These are phyloP conservation scores for Gamarada debralockiae DNA, from an alignment of 495 filamentous ascomycete species.

Conservation along the genomic window DNA sequence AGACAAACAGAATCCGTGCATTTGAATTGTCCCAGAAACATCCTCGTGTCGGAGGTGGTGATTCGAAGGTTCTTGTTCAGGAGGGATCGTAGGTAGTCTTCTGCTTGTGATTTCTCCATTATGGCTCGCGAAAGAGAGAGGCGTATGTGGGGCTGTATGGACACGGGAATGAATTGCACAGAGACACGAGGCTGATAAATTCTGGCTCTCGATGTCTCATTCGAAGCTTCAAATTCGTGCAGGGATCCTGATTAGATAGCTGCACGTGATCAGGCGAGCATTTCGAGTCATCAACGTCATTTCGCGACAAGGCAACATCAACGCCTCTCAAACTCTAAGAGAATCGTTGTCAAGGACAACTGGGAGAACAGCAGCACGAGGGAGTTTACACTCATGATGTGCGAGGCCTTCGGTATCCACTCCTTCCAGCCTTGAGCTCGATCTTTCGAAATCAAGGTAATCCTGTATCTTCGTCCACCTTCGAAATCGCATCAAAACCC, in stretches of 20 bases:
- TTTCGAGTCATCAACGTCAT: background rate
- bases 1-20: constrained; percentile 80
- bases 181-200: background rate
- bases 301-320: background rate
- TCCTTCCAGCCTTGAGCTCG: background rate
- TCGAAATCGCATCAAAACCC: too few relatives aligned
- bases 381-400: background rate
- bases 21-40: constrained; percentile 88
- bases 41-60: constrained; percentile 75
- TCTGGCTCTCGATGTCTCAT: background rate
- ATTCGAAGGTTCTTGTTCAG: constrained; percentile 71
- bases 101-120: constrained; percentile 33
- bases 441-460: constrained; percentile 1
- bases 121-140: background rate
- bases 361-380: too few relatives aligned
- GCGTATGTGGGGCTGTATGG: background rate
- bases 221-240: too few relatives aligned
- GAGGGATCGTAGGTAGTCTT: constrained; percentile 44
- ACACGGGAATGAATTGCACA: background rate
- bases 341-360: too few relatives aligned
- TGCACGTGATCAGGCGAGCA: background rate
- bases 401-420: background rate
- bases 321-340: too few relatives aligned
- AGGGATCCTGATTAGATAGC: constrained; percentile 1
- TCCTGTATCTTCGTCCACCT: too few relatives aligned